These are phyloP conservation scores for Rhizoclosmatium globosum DNA, from an alignment of 192 early-diverging fungal species.

Conservation along the genomic window DNA sequence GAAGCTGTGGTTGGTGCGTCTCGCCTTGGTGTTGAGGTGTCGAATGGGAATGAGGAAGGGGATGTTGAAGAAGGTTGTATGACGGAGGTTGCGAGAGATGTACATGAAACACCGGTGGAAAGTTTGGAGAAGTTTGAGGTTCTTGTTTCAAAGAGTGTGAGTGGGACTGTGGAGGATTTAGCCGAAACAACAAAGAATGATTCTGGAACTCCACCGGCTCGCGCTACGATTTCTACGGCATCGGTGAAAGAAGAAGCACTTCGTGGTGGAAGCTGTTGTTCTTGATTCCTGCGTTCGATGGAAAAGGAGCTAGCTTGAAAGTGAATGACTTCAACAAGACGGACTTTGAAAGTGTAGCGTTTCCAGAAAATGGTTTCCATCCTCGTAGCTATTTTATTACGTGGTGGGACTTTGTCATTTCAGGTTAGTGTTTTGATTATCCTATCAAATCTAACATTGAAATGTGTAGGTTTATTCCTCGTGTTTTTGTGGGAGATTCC, in stretches of 20 bases:
- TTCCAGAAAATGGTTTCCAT: conserved; percentile 11
- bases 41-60: too few species aligned
- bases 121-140: too few species aligned
- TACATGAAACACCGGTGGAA: too few species aligned
- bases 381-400: conserved; percentile 3
- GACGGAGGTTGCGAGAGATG: too few species aligned
- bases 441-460: background rate
- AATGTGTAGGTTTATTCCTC: background rate
- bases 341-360: conserved; percentile 2
- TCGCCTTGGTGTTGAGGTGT: too few species aligned
- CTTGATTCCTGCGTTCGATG: conserved; percentile 19
- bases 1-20: too few species aligned
- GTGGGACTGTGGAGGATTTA: too few species aligned
- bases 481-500: conserved; percentile 10
- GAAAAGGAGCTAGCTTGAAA: background rate
- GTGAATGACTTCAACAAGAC: background rate
- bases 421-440: background rate
- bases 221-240: too few species aligned
- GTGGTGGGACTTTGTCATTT: conserved; percentile 10
- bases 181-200: too few species aligned
- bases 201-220: too few species aligned
- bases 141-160: too few species aligned
- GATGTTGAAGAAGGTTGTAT: too few species aligned
- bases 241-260: background rate
- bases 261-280: conserved; percentile 3